Percentiles rank a stretch among this genome's conserved stretches.
Evolutionary conservation across 805 yeast genomes (phyloP).

Genomic region (Candida morakotiae): DNA sequence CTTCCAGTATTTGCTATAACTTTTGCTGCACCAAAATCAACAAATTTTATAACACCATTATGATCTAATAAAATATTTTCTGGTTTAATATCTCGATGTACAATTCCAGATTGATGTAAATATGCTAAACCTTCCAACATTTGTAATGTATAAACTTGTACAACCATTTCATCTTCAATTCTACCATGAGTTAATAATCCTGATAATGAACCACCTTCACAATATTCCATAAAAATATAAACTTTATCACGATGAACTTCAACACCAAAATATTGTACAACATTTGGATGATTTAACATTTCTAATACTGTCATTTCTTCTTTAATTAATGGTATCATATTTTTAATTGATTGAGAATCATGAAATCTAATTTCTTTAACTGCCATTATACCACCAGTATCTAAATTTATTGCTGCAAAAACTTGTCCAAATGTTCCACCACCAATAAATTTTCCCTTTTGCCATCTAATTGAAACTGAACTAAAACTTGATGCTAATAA

Average conservation of each 20-base stretch:
- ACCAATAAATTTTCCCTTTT: slow-evolving; percentile 88
- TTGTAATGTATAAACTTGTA: slow-evolving; percentile 85
- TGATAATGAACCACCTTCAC: slow-evolving; percentile 93
- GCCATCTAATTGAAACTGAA: slow-evolving; percentile 93
- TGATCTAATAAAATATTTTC: slow-evolving; percentile 88
- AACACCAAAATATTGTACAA: slow-evolving; percentile 94
- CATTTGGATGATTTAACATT: slow-evolving; percentile 92
- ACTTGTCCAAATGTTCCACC: slow-evolving; percentile 96
- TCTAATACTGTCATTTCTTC: slow-evolving; percentile 97
- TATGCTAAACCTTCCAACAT: slow-evolving; percentile 94
- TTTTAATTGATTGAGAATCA: slow-evolving; percentile 78
- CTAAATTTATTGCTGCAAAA: slow-evolving; percentile 85
- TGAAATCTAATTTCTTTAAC: slow-evolving; percentile 93
- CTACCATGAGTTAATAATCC: slow-evolving; percentile 84
- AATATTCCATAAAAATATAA: slow-evolving; percentile 94
- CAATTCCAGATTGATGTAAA: slow-evolving; percentile 88
- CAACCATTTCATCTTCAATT: slow-evolving; percentile 90
- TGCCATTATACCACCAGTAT: slow-evolving; percentile 94
- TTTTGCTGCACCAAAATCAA: slow-evolving; percentile 97
- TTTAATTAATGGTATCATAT: slow-evolving; percentile 81
- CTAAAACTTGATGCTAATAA: slow-evolving; percentile 86
- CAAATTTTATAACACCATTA: slow-evolving; percentile 89
- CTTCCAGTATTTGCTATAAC: slow-evolving; percentile 66
- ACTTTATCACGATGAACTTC: slow-evolving; percentile 96
- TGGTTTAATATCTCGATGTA: slow-evolving; percentile 96